Evolutionary conservation across 257 asterid genomes (phyloP).

Genomic region (Solanum dulcamara): DNA sequence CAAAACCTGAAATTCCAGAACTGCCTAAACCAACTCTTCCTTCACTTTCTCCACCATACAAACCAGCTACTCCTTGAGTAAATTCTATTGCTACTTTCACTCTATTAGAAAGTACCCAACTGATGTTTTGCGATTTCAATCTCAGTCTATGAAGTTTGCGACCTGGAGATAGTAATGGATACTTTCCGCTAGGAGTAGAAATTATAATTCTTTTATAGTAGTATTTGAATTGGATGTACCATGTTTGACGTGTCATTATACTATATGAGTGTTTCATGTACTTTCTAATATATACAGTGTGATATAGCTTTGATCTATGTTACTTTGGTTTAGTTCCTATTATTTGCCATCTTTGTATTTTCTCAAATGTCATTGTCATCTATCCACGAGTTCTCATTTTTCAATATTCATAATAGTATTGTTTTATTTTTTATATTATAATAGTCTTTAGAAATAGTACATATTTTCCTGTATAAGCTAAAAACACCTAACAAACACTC

Average conservation of each 20-base stretch:
- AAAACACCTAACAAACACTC: too few relatives aligned
- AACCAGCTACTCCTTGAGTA: neutral
- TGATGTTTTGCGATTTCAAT: neutral
- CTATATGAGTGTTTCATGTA: neutral
- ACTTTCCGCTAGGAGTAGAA: neutral
- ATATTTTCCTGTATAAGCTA: too few relatives aligned
- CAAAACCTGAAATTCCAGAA: conserved; percentile 1
- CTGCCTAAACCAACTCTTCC: neutral
- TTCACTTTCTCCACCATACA: conserved; percentile 1
- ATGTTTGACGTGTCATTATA: neutral
- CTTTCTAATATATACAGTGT: neutral
- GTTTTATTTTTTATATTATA: too few relatives aligned
- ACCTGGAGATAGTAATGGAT: neutral
- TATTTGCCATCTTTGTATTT: too few relatives aligned
- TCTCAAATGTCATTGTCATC: too few relatives aligned
- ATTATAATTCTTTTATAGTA: neutral
- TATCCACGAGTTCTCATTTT: too few relatives aligned
- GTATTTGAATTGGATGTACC: neutral
- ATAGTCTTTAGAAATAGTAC: too few relatives aligned
- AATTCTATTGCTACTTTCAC: neutral
- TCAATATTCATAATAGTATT: too few relatives aligned
- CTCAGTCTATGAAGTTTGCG: neutral
- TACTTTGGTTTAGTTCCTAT: neutral
- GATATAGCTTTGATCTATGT: neutral
- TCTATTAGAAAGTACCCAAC: neutral